phyloP scores from a whole-genome alignment of 345 rosid species.

The Salix koriyanagi region DNA sequence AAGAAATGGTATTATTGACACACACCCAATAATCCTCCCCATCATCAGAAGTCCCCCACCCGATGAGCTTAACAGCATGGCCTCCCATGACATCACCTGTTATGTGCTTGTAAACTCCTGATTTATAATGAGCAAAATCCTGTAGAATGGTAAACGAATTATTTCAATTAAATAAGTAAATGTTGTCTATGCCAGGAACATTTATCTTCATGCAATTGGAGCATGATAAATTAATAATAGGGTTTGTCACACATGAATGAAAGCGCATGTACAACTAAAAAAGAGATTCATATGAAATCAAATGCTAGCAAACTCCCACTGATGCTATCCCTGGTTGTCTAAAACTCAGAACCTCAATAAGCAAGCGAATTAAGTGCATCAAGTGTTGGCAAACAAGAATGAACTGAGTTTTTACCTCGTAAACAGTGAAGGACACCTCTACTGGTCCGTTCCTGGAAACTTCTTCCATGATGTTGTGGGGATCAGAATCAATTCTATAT shows the following conservation, averaged over 20 bases:
- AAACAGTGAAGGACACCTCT: conserved; percentile 86
- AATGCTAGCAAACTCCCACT: background rate
- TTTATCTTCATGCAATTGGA: background rate
- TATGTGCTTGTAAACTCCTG: conserved; percentile 88
- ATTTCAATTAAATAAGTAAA: background rate
- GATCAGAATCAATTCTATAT: conserved; percentile 65
- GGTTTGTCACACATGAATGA: background rate
- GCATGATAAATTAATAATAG: too few relatives aligned
- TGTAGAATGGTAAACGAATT: conserved; percentile 17
- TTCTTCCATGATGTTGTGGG: conserved; percentile 76
- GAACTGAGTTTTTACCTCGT: conserved; percentile 51
- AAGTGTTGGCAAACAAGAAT: conserved; percentile 3
- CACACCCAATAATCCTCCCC: conserved; percentile 95
- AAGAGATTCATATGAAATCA: background rate
- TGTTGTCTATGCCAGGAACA: background rate
- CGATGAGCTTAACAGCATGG: conserved; percentile 91
- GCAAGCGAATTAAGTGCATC: background rate
- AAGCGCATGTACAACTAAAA: background rate
- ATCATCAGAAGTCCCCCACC: conserved; percentile 87
- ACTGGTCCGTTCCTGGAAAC: conserved; percentile 85
- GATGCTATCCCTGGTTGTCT: background rate
- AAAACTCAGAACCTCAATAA: background rate
- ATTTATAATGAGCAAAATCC: conserved; percentile 94
- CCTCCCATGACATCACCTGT: conserved; percentile 76
- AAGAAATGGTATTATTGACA: background rate